Conservation (phyloP, 164 flowering plant genomes). For the Tetrastigma voinierianum region DNA sequence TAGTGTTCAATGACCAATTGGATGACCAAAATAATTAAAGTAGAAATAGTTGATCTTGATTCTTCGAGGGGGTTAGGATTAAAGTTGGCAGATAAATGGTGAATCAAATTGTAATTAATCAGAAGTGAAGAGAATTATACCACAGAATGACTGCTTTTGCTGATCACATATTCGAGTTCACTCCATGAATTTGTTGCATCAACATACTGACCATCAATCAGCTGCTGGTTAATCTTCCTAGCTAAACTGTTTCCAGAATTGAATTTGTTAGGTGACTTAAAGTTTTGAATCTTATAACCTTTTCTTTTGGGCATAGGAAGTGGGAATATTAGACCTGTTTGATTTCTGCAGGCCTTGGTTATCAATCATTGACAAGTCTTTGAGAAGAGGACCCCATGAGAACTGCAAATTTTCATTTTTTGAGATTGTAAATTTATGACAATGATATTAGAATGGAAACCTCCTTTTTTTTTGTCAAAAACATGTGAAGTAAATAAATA, state of each 20-base stretch:
- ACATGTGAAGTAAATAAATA: neutral
- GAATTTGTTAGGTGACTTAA: slow-evolving; percentile 1
- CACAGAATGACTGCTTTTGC: slow-evolving; percentile 47
- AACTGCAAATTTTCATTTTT: slow-evolving; percentile 36
- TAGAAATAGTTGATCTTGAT: no score
- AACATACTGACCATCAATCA: slow-evolving; percentile 37
- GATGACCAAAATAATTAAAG: no score
- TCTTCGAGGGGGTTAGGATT: no score
- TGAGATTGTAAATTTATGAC: no score
- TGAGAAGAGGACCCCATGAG: slow-evolving; percentile 92
- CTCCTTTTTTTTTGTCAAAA: no score
- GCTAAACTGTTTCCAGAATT: slow-evolving; percentile 50
- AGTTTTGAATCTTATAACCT: neutral
- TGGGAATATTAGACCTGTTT: slow-evolving; percentile 46
- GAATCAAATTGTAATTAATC: neutral
- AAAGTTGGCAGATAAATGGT: neutral
- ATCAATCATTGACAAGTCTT: slow-evolving; percentile 78
- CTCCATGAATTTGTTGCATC: slow-evolving; percentile 64
- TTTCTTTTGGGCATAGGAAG: neutral
- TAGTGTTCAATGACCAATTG: no score
- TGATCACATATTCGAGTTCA: slow-evolving; percentile 48
- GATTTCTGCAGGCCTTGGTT: no score
- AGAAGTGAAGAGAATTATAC: slow-evolving; percentile 27
- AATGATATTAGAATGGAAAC: no score
- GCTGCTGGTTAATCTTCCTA: slow-evolving; percentile 53